These are phyloP conservation scores for Zopfia rhizophila DNA, from an alignment of 2,329 filamentous ascomycete genomes.

Conservation along the genomic window DNA sequence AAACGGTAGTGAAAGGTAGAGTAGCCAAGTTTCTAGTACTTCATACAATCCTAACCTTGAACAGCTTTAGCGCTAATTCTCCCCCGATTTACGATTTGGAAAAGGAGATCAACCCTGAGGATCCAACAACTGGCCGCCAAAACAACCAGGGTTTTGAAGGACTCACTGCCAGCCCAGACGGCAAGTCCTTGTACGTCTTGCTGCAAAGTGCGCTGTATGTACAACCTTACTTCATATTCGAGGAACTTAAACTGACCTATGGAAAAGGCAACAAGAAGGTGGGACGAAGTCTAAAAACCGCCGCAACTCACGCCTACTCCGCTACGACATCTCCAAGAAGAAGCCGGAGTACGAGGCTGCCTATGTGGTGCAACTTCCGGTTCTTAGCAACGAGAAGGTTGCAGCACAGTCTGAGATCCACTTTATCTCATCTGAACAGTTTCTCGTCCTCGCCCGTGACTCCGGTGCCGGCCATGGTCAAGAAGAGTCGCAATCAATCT, in stretches of 20 bases:
- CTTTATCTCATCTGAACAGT: slow-evolving; percentile 70
- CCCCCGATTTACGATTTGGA: slow-evolving; percentile 69
- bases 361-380: slow-evolving; percentile 73
- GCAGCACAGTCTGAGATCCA: slow-evolving; percentile 77
- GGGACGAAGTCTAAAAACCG: slow-evolving; percentile 65
- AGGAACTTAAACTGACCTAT: too few relatives aligned
- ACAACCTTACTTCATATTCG: too few relatives aligned
- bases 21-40: neutral
- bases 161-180: slow-evolving; percentile 70
- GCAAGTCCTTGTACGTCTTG: slow-evolving; percentile 71
- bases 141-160: slow-evolving; percentile 84
- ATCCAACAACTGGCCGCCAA: slow-evolving; percentile 70
- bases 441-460: slow-evolving; percentile 74
- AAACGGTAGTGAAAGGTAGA: slow-evolving; percentile 63
- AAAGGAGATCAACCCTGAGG: slow-evolving; percentile 61
- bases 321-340: slow-evolving; percentile 68
- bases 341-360: slow-evolving; percentile 65
- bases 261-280: slow-evolving; percentile 53
- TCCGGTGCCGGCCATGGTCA: slow-evolving; percentile 68
- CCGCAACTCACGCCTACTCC: slow-evolving; percentile 69
- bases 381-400: slow-evolving; percentile 64
- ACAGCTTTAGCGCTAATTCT: slow-evolving; percentile 70
- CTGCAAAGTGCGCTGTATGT: slow-evolving; percentile 69
- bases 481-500: slow-evolving; percentile 63
- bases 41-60: neutral